phyloP scores from a whole-genome alignment of 2,329 filamentous ascomycete genomes.

The Fonsecaea monophora region DNA sequence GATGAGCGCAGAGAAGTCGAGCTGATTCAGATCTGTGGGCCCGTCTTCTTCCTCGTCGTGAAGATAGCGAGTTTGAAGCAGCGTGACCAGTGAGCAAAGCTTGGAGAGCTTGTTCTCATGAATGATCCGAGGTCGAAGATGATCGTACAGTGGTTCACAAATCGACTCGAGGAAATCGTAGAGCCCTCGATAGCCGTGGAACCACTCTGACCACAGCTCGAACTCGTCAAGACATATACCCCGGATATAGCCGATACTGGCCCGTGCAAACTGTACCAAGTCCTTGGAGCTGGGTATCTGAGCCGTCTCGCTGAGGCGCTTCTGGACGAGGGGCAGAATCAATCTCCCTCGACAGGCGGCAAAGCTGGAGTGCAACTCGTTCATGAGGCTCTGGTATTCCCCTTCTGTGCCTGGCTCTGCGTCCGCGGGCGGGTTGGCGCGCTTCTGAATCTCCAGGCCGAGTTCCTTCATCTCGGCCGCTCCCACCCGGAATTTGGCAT shows the following conservation, averaged over 20 bases:
- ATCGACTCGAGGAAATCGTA: constrained; percentile 72
- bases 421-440: constrained; percentile 66
- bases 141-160: constrained; percentile 71
- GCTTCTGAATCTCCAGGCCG: constrained; percentile 71
- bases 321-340: constrained; percentile 67
- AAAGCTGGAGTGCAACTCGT: constrained; percentile 69
- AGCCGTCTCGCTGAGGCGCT: constrained; percentile 63
- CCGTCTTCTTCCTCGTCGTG: constrained; percentile 63
- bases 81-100: constrained; percentile 70
- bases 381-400: constrained; percentile 71
- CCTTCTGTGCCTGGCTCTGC: constrained; percentile 65
- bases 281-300: constrained; percentile 67
- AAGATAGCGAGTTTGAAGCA: constrained; percentile 71
- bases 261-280: constrained; percentile 68
- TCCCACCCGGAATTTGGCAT: constrained; percentile 73
- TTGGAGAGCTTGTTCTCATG: constrained; percentile 71
- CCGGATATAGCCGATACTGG: constrained; percentile 69
- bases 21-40: constrained; percentile 57
- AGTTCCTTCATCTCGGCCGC: constrained; percentile 70
- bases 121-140: constrained; percentile 69
- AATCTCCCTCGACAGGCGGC: constrained; percentile 64
- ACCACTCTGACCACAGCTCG: constrained; percentile 71
- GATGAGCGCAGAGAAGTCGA: constrained; percentile 68
- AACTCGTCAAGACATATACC: constrained; percentile 72
- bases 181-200: constrained; percentile 66